These are phyloP conservation scores for Saccharomycodes ludwigii DNA, from an alignment of 805 yeast species.

Conservation along the genomic window DNA sequence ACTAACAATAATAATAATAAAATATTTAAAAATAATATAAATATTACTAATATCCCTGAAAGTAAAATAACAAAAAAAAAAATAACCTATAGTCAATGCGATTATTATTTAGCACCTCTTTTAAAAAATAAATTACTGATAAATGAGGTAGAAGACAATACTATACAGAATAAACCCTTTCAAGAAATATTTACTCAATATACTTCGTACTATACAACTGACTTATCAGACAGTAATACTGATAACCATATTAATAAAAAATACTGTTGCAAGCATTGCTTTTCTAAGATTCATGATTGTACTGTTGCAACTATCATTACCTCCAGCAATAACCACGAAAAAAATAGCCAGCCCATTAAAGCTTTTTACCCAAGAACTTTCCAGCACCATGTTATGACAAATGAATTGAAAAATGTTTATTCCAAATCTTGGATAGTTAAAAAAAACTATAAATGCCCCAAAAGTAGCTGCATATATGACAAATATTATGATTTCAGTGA, in stretches of 20 bases:
- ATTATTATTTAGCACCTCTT: neutral
- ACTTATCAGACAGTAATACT: neutral
- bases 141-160: neutral
- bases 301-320: no score
- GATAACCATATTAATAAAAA: conserved; percentile 1
- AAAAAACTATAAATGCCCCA: conserved; percentile 12
- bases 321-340: no score
- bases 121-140: neutral
- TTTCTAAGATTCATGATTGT: conserved; percentile 2
- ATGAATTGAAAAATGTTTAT: conserved; percentile 8
- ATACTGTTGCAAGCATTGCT: conserved; percentile 4
- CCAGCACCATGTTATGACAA: conserved; percentile 13
- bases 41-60: no score
- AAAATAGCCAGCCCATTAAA: no score
- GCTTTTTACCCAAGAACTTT: conserved; percentile 10
- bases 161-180: neutral
- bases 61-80: no score
- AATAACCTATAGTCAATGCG: no score
- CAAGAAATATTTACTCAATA: neutral
- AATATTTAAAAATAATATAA: no score
- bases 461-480: conserved; percentile 4
- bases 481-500: neutral
- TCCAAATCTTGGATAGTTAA: conserved; percentile 9
- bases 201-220: conserved; percentile 1
- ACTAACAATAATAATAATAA: no score